Evolutionary conservation across 139 green algal genomes (phyloP), one percentile per base, ranked within the genome.

Genomic region (Micractinium conductrix): DNA sequence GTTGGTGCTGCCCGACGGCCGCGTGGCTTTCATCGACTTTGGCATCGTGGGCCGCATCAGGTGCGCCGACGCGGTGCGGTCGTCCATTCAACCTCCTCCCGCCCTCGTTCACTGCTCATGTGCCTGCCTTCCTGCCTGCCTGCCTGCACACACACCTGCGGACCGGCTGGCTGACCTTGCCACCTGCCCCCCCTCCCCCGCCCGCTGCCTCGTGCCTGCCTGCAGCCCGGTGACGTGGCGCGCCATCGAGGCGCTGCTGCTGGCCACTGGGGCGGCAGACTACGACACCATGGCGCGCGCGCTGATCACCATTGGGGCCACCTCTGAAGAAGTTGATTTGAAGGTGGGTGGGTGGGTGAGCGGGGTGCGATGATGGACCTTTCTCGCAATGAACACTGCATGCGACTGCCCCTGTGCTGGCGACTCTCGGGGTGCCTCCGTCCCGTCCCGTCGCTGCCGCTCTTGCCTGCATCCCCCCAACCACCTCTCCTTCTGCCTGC

Each of bases 31-130:
- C 91, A 95, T 98, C 60, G 96, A 98, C 81, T 98, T 98, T 91
- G 96, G 97, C 69, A 99, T 99, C 78, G 97, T 99, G 45, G 97
- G 96, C 43, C 86, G 89, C 42, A 93, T 99, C 62, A 88, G 88
- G 22, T 71, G 44, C 22, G 70, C n/a, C n/a, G n/a, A n/a, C n/a
- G n/a, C n/a, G n/a, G n/a, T n/a, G n/a, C n/a, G n/a, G n/a, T n/a
- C n/a, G n/a, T n/a, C n/a, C n/a, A n/a, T n/a, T n/a, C n/a, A n/a
- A n/a, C n/a, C n/a, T 58, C 12, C 48, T 58, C 16, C 12, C 16
- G 48, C 12, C 28, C 62, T 69, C 8, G 38, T 14, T 55, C 2
- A 35, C 16, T 17, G 14, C 4, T 53, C 38, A 55, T 7, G 69
- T 10, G 10, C 53, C 10, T 87, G 6, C n/a, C 40, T 19, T 93